Evolutionary conservation across 371 early-diverging fungal species (phyloP).

Genomic region (Apophysomyces ossiformis): DNA sequence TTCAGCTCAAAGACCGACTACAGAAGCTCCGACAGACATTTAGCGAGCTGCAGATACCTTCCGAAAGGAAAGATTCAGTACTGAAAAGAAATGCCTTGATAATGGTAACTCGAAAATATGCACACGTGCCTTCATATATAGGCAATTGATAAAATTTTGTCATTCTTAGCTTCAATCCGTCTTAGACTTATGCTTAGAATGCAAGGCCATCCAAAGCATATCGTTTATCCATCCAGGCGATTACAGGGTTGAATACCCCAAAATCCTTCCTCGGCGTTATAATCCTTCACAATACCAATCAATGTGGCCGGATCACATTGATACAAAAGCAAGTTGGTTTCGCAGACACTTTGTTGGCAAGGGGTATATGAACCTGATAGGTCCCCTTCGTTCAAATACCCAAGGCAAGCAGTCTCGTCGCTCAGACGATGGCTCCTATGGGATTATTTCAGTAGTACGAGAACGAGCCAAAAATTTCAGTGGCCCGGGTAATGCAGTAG

Average conservation of each 20-base stretch:
- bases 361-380: conserved; percentile 45
- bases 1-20: conserved; percentile 13
- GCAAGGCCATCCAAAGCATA: neutral
- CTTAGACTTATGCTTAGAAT: neutral
- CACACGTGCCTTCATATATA: neutral
- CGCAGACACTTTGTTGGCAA: conserved; percentile 50
- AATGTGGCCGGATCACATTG: conserved; percentile 36
- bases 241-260: neutral
- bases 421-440: conserved; percentile 13
- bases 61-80: neutral
- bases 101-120: neutral
- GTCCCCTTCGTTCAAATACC: conserved; percentile 10
- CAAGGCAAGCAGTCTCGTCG: conserved; percentile 2
- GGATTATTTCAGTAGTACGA: conserved; percentile 45
- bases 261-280: conserved; percentile 14
- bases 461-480: conserved; percentile 35
- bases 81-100: neutral
- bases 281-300: conserved; percentile 3
- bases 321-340: conserved; percentile 45
- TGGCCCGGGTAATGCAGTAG: conserved; percentile 24
- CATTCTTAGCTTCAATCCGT: neutral
- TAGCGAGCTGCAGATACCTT: neutral
- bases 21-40: conserved; percentile 15
- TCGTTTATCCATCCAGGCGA: neutral
- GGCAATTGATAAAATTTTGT: neutral